Conservation (phyloP, 345 rosid species). For the Gossypium australe region DNA sequence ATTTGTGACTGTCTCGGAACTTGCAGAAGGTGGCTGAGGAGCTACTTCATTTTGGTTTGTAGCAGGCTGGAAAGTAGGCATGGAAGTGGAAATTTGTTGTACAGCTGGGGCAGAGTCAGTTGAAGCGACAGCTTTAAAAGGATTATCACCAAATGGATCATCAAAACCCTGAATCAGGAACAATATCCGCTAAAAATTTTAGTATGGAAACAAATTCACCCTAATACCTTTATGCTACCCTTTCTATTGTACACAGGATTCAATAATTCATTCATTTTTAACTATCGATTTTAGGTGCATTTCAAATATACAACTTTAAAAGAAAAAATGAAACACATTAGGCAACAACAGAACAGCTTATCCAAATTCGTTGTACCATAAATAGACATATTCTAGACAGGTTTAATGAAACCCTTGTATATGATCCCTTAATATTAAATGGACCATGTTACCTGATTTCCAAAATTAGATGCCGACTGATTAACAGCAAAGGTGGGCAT, state of each 20-base stretch:
- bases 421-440: not conserved
- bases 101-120: conserved; percentile 30
- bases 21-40: conserved; percentile 31
- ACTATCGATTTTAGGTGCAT: not conserved
- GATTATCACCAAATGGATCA: conserved; percentile 92
- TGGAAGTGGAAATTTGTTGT: conserved; percentile 33
- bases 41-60: conserved; percentile 39
- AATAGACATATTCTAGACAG: not conserved
- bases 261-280: not conserved
- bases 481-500: not conserved
- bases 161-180: conserved; percentile 65
- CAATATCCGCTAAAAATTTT: not conserved
- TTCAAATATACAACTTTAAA: not conserved
- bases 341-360: not conserved
- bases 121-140: conserved; percentile 78
- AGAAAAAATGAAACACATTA: not conserved
- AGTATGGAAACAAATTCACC: conserved; percentile 1
- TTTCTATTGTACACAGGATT: not conserved
- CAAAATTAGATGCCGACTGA: not conserved
- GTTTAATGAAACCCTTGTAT: not conserved
- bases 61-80: conserved; percentile 37
- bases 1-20: conserved; percentile 26
- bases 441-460: conserved; percentile 7
- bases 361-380: not conserved
- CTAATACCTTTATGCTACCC: not conserved